Percentiles rank a stretch among this genome's conserved stretches.
Evolutionary conservation across 176 grass and related monocot genomes (phyloP).

Genomic region (Themeda triandra): DNA sequence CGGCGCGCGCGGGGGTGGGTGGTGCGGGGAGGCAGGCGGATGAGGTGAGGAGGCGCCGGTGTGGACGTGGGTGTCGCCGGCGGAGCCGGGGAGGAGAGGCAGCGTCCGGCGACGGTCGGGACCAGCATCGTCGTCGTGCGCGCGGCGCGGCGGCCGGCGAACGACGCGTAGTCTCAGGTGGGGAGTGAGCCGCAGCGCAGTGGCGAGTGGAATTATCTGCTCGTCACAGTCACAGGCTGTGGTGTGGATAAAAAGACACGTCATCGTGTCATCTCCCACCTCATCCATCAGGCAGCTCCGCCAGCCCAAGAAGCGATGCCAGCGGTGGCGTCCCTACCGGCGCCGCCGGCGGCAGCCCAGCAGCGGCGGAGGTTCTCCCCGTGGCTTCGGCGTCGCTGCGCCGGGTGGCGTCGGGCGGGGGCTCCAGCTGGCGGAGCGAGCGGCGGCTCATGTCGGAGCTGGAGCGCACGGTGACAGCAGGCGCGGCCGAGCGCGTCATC

Average conservation of each 20-base stretch:
- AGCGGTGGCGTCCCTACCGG: conserved; percentile 26
- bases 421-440: conserved; percentile 56
- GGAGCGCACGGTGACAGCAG: conserved; percentile 50
- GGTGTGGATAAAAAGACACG: not conserved
- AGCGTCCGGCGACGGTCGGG: not conserved
- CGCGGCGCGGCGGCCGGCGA: not conserved
- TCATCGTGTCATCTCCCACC: not conserved
- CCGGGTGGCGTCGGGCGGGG: conserved; percentile 31
- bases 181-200: not conserved
- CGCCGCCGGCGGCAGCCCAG: not conserved
- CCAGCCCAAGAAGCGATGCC: conserved; percentile 15
- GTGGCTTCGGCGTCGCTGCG: conserved; percentile 18
- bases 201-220: conserved; percentile 15
- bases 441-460: conserved; percentile 73
- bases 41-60: not conserved
- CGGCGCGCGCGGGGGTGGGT: not conserved
- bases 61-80: not conserved
- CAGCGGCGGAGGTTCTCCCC: conserved; percentile 5
- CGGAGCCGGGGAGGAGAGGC: not conserved
- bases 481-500: conserved; percentile 66
- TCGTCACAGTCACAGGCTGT: not conserved
- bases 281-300: not conserved
- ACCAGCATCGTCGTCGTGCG: conserved; percentile 22
- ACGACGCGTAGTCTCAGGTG: not conserved
- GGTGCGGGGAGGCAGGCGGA: not conserved